Conservation (phyloP, 2,329 filamentous ascomycete species). For the Colletotrichum liaoningense region DNA sequence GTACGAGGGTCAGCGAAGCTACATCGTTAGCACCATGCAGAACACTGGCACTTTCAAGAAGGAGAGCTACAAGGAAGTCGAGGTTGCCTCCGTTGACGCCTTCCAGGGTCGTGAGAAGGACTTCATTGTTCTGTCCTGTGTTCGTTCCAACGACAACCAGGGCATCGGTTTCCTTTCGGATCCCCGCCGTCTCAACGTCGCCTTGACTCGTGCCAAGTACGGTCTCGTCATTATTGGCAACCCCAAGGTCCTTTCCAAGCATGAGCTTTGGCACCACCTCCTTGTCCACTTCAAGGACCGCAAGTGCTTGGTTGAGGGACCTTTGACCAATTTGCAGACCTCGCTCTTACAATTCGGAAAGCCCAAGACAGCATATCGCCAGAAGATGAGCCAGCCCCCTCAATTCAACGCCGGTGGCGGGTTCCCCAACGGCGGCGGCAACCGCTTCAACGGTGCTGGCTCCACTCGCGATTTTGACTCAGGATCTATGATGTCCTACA, state of each 20-base stretch:
- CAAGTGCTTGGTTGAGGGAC: slow-evolving; percentile 95
- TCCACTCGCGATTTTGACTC: slow-evolving; percentile 72
- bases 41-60: slow-evolving; percentile 97
- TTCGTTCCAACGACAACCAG: slow-evolving; percentile 98
- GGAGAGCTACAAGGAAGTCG: slow-evolving; percentile 97
- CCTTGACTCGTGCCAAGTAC: slow-evolving; percentile 95
- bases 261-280: slow-evolving; percentile 96
- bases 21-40: slow-evolving; percentile 99
- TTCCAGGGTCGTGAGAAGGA: slow-evolving; percentile 99
- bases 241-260: slow-evolving; percentile 96
- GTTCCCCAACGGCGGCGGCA: slow-evolving; percentile 43
- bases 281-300: slow-evolving; percentile 96
- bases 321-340: slow-evolving; percentile 93
- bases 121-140: slow-evolving; percentile 97
- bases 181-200: slow-evolving; percentile 95
- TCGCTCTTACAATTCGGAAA: slow-evolving; percentile 95
- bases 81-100: slow-evolving; percentile 97
- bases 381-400: slow-evolving; percentile 81
- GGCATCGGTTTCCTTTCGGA: slow-evolving; percentile 99
- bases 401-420: slow-evolving; percentile 66
- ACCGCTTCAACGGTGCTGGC: slow-evolving; percentile 40
- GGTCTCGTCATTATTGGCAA: slow-evolving; percentile 97
- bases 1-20: slow-evolving; percentile 97
- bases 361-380: slow-evolving; percentile 92
- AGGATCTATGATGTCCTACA: slow-evolving; percentile 92